Evolutionary conservation across 331 rosid species (phyloP), one percentile per base, ranked within the genome.

Genomic region (Pyracantha coccinea): DNA sequence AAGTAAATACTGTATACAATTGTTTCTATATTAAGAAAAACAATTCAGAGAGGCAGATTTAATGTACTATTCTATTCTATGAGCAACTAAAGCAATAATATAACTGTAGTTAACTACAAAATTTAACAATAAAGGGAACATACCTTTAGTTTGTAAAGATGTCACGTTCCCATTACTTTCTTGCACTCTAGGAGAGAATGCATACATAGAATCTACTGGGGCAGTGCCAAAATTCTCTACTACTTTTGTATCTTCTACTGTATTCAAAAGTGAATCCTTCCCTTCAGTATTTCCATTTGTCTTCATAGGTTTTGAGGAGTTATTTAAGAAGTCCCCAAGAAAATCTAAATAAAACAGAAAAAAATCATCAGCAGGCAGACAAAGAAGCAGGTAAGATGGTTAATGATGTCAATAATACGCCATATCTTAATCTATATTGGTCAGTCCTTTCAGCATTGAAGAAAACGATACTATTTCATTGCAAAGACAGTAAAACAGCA

Each of bases 71-170:
- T 47, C 35, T 69, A 69, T 19, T 33, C 41, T 33, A 33, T 33
- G 10, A 31, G 27, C 44, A 29, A 69, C 63, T 52, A 69, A 69
- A 28, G 23, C 19, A n/a, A 28, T 16, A 52, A 28, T 13, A 52
- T 20, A 71, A 15, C 75, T 29, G 29, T 70, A 23, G 7, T 53
- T 70, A 54, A 28, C 11, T 6, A 4, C 8, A 54, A 52, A 32
- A 0, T 14, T 16, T 14, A 16, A 57, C 31, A 24, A 71, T 59
- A 23, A 76, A 33, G 27, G 32, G 77, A 32, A 4, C 20, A 23
- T 77, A 91, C 93, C 96, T 85, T 79, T 78, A 62, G 44, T 69
- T 58, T 54, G 79, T 21, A 83, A 74, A 82, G 87, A 79, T 25
- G 77, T 53, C 66, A 35, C n/a, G 73, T 69, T 70, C 78, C 47